Evolutionary conservation across 2,329 filamentous ascomycete species (phyloP).

Genomic region (Pleomassaria siparia): DNA sequence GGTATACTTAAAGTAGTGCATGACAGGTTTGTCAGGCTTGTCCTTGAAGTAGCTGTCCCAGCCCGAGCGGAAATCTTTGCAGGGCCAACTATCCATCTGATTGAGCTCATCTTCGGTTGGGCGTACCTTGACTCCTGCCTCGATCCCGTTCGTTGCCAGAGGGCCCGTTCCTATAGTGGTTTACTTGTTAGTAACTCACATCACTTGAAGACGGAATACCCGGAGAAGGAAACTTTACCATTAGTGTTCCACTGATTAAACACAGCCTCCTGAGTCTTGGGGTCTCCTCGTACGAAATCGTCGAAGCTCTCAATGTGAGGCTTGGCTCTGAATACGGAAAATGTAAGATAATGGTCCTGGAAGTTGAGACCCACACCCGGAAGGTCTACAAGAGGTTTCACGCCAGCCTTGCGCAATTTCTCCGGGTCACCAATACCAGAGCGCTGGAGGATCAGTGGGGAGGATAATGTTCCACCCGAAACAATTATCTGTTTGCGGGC

Average conservation of each 20-base stretch:
- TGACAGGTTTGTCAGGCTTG: conserved; percentile 83
- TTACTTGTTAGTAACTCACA: conserved; percentile 78
- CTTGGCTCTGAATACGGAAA: conserved; percentile 71
- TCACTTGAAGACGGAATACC: too few relatives aligned
- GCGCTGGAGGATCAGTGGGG: conserved; percentile 72
- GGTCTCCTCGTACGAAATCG: conserved; percentile 74
- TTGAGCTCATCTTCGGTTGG: conserved; percentile 68
- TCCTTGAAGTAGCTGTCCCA: conserved; percentile 84
- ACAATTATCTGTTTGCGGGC: conserved; percentile 76
- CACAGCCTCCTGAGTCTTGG: conserved; percentile 70
- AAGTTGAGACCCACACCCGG: conserved; percentile 76
- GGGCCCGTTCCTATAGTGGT: conserved; percentile 77
- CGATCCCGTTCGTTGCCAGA: conserved; percentile 75
- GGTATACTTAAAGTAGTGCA: conserved; percentile 65
- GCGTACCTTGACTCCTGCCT: conserved; percentile 76
- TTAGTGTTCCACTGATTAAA: conserved; percentile 79
- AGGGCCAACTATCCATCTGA: conserved; percentile 72
- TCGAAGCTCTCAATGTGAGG: conserved; percentile 77
- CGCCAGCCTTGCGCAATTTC: conserved; percentile 68
- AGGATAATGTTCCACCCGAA: conserved; percentile 71
- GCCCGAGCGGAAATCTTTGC: conserved; percentile 70
- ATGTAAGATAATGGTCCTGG: conserved; percentile 75
- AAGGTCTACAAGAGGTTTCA: conserved; percentile 69
- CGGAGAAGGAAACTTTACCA: too few relatives aligned
- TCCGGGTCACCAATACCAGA: conserved; percentile 73